phyloP scores from a whole-genome alignment of 176 grass and related monocot species.

The Dendrocalamus sinicus region DNA sequence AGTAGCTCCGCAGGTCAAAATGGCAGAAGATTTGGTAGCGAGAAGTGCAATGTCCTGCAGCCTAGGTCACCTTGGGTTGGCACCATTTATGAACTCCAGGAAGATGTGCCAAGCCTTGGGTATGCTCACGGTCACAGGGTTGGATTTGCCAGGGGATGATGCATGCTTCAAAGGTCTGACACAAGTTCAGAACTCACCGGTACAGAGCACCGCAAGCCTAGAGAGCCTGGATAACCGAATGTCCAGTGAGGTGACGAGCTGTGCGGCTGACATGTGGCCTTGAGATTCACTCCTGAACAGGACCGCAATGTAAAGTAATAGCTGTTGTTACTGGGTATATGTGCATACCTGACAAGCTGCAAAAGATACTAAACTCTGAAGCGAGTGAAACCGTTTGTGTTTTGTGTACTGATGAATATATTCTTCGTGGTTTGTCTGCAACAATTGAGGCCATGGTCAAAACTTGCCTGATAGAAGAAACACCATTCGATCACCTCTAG shows the following conservation, averaged over 20 bases:
- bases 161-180: slow-evolving; percentile 47
- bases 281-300: slow-evolving; percentile 31
- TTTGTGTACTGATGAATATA: neutral
- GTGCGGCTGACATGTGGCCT: slow-evolving; percentile 52
- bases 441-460: neutral
- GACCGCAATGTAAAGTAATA: slow-evolving; percentile 22
- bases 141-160: slow-evolving; percentile 50
- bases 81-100: slow-evolving; percentile 62
- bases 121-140: slow-evolving; percentile 47
- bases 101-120: slow-evolving; percentile 57
- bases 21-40: slow-evolving; percentile 85
- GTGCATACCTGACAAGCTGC: neutral
- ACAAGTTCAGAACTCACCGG: slow-evolving; percentile 55
- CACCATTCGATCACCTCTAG: neutral
- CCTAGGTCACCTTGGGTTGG: slow-evolving; percentile 58
- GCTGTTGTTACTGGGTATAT: neutral
- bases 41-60: slow-evolving; percentile 67
- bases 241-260: slow-evolving; percentile 41
- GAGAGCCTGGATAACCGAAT: slow-evolving; percentile 50
- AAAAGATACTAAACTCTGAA: slow-evolving; percentile 18
- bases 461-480: neutral
- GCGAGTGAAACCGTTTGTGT: neutral
- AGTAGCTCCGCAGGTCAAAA: slow-evolving; percentile 60
- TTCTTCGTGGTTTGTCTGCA: neutral
- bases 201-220: slow-evolving; percentile 51